Evolutionary conservation across 2,329 filamentous ascomycete genomes (phyloP), one percentile per base, ranked within the genome.

Genomic region (Huntiella moniliformis): DNA sequence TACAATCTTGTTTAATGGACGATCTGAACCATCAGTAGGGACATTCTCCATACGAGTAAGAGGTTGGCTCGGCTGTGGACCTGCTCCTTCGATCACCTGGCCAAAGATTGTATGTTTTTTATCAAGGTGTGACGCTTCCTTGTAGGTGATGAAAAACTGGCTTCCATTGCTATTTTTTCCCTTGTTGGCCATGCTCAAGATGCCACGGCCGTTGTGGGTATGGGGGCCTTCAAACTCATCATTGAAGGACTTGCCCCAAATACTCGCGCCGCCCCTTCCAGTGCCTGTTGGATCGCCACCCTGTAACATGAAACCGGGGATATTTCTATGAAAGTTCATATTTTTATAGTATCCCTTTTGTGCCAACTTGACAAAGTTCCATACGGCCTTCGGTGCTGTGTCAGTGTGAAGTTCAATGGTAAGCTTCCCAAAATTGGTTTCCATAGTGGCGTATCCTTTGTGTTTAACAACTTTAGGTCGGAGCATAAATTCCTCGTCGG

Each of bases 41-140:
- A 79, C 74, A 8, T 73, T 72, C 62, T 98, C 91, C 63, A 98
- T 76, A 48, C 74, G 73, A 51, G 72, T 69, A 11, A 98, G 66
- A 0, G 79, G 73, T 38, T 82, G 75, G 12, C 11, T 37, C 10
- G 39, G 5, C 16, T 46, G 34, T 5, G 18, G 36, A 4, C 47
- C 44, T 46, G 78, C 56, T 0, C 82, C 88, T 22, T 81, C 83
- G 1, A 92, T 80, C 0, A 96, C 76, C 34, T 77, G 76, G 2
- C 80, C 91, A 56, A 98, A 98, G 36, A 98, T 82, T n/a, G 91
- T 96, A 62, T 98, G 91, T 58, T 98, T 98, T 50, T 79, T 73
- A 61, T 98, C 85, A 1, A 98, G 71, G 63, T 98, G 91, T 52
- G 81, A 78, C 0, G 79, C 75, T 1, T 82, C 69, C 43, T 84